Evolutionary conservation across 306 rosid species (phyloP).

Genomic region (Citrullus mucosospermus): DNA sequence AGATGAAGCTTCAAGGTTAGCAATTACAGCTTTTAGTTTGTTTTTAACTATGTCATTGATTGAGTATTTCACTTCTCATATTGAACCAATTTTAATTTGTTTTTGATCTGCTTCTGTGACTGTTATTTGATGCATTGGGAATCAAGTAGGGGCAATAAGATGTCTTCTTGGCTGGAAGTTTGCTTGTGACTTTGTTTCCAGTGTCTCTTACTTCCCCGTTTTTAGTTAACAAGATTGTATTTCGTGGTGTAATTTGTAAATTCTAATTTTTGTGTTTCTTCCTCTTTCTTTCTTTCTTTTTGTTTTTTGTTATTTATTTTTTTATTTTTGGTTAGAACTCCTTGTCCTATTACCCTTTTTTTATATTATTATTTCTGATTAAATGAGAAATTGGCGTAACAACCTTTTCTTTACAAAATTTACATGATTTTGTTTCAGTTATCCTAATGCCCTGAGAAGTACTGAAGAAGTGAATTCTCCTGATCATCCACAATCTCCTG

Average conservation of each 20-base stretch:
- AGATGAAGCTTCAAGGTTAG: constrained; percentile 63
- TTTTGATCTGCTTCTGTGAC: not conserved
- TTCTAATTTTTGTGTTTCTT: not conserved
- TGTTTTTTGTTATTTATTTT: too few relatives aligned
- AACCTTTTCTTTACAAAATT: constrained; percentile 7
- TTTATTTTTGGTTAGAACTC: not conserved
- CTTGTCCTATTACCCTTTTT: not conserved
- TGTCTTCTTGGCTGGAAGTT: not conserved
- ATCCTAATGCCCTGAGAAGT: constrained; percentile 37
- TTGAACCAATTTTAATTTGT: not conserved
- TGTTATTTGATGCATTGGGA: not conserved
- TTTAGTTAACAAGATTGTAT: not conserved
- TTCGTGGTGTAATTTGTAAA: not conserved
- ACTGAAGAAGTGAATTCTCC: constrained; percentile 53
- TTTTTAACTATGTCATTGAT: not conserved
- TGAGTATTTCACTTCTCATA: not conserved
- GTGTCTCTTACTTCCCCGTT: not conserved
- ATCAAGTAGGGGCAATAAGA: not conserved
- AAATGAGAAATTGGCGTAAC: not conserved
- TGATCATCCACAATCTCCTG: constrained; percentile 53
- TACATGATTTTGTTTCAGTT: constrained; percentile 20
- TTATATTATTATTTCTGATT: not conserved
- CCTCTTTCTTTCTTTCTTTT: too few relatives aligned
- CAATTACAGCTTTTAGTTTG: constrained; percentile 14
- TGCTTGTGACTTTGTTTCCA: not conserved